phyloP scores from a whole-genome alignment of 176 grass and related monocot species.

The Aechmea fasciata region DNA sequence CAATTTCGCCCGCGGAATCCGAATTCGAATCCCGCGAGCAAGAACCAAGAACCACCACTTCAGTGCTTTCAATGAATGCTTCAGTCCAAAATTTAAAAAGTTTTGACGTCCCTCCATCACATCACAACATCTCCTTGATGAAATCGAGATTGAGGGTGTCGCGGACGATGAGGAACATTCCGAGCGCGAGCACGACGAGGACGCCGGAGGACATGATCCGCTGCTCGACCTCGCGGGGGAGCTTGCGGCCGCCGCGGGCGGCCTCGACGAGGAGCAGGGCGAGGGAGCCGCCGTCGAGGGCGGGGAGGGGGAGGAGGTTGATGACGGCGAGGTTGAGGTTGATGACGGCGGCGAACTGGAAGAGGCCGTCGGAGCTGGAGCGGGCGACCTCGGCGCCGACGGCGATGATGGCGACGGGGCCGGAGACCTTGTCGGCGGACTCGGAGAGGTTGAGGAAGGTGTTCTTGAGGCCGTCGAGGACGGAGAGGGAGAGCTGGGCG shows the following conservation, averaged over 20 bases:
- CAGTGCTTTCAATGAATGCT: no score
- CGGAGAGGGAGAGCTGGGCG: slow-evolving; percentile 28
- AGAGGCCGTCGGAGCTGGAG: slow-evolving; percentile 61
- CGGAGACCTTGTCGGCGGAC: slow-evolving; percentile 68
- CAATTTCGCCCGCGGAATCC: background rate
- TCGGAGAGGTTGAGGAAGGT: slow-evolving; percentile 87
- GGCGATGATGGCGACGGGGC: slow-evolving; percentile 82
- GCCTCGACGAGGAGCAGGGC: slow-evolving; percentile 83
- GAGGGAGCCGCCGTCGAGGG: slow-evolving; percentile 65
- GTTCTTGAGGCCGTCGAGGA: slow-evolving; percentile 82
- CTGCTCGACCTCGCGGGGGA: slow-evolving; percentile 87
- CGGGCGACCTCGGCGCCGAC: slow-evolving; percentile 75
- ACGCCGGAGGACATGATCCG: slow-evolving; percentile 85
- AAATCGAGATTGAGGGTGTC: slow-evolving; percentile 96
- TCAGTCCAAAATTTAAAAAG: no score
- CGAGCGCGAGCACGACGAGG: slow-evolving; percentile 78
- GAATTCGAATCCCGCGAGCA: background rate
- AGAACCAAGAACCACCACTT: no score
- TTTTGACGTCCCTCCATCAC: slow-evolving; percentile 5
- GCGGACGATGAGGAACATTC: slow-evolving; percentile 87
- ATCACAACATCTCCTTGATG: slow-evolving; percentile 77
- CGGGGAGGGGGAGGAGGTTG: slow-evolving; percentile 65
- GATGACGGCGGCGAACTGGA: slow-evolving; percentile 83
- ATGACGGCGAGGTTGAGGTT: slow-evolving; percentile 91
- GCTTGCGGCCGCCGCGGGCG: slow-evolving; percentile 68